phyloP scores from a whole-genome alignment of 495 filamentous ascomycete genomes.

The Aspergillus homomorphus region DNA sequence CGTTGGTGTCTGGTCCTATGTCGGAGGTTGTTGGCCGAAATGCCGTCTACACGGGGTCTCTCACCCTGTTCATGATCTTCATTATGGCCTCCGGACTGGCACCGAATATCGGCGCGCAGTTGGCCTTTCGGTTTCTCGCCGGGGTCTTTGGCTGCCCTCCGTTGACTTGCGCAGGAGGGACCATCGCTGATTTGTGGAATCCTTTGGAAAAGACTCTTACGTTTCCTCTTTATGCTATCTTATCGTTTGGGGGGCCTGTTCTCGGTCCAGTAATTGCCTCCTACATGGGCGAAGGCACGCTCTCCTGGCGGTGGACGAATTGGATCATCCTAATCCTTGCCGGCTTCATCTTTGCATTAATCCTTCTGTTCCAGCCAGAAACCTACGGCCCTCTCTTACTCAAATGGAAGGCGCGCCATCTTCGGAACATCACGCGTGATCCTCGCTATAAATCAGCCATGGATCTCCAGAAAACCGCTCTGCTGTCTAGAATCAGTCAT shows the following conservation, averaged over 20 bases:
- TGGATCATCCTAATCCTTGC: conserved; percentile 52
- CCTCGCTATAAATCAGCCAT: conserved; percentile 41
- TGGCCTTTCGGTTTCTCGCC: conserved; percentile 52
- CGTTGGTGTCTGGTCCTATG: conserved; percentile 49
- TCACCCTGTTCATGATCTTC: conserved; percentile 52
- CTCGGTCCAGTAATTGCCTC: conserved; percentile 47
- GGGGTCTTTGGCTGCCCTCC: conserved; percentile 52
- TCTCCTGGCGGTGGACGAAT: conserved; percentile 52
- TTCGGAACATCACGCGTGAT: conserved; percentile 47
- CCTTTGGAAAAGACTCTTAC: conserved; percentile 46
- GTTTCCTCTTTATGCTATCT: conserved; percentile 50
- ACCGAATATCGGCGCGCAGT: conserved; percentile 49
- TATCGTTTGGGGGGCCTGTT: conserved; percentile 45
- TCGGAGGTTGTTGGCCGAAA: conserved; percentile 60
- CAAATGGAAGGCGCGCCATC: conserved; percentile 48
- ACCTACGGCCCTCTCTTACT: conserved; percentile 51
- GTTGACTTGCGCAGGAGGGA: conserved; percentile 51
- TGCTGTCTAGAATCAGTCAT: conserved; percentile 33
- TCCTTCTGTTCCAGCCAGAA: conserved; percentile 49
- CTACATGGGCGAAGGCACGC: conserved; percentile 41
- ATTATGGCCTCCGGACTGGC: conserved; percentile 49
- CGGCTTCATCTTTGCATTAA: conserved; percentile 37
- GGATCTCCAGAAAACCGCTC: conserved; percentile 39
- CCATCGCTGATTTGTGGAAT: conserved; percentile 50
- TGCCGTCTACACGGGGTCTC: conserved; percentile 54